Conservation (phyloP, 2,329 filamentous ascomycete genomes). For the Talaromyces islandicus region DNA sequence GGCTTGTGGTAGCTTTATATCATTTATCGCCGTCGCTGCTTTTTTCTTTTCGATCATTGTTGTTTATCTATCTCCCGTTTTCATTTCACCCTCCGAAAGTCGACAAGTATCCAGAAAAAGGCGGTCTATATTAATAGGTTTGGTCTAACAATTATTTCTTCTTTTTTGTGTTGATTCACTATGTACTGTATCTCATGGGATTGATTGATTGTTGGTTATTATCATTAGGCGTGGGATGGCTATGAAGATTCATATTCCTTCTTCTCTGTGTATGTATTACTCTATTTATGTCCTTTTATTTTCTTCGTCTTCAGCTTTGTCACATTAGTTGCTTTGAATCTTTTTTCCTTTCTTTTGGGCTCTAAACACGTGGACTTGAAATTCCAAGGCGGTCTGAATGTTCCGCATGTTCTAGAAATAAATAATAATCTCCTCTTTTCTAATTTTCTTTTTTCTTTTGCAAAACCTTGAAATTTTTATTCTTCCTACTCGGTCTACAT, state of each 20-base stretch:
- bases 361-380: not conserved
- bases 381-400: not conserved
- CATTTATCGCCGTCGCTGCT: not conserved
- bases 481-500: not conserved
- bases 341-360: not conserved
- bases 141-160: not conserved
- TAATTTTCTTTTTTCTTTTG: not conserved
- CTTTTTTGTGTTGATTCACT: not conserved
- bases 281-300: not conserved
- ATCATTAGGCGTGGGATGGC: not conserved
- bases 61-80: not conserved
- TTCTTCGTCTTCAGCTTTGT: not conserved
- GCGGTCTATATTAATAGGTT: not conserved
- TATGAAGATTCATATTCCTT: not conserved
- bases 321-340: not conserved
- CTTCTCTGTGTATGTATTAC: not conserved
- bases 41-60: slow-evolving; percentile 7
- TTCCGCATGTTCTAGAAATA: not conserved
- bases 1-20: not conserved
- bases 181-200: not conserved
- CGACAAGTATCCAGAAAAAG: not conserved
- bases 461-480: not conserved
- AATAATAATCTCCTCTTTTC: slow-evolving; percentile 10
- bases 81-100: not conserved
- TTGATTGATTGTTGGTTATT: not conserved